Conservation (phyloP, 2,329 filamentous ascomycete genomes). For the Trichoderma citrinoviride region DNA sequence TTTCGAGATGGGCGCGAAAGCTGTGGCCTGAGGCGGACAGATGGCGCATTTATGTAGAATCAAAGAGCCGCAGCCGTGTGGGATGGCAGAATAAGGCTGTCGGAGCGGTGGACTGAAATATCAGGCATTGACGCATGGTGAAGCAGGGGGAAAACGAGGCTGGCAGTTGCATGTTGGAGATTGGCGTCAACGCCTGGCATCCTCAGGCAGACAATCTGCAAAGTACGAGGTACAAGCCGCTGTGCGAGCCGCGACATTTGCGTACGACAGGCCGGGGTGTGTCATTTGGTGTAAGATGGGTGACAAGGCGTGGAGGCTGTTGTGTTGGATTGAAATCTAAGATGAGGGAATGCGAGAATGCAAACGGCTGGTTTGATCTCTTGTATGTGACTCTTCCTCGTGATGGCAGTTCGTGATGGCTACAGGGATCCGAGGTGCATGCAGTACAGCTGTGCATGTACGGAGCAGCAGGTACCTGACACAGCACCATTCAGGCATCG, state of each 20-base stretch:
- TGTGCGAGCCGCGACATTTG: neutral
- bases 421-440: too few species aligned
- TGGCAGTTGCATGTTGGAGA: conserved; percentile 17
- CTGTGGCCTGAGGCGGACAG: neutral
- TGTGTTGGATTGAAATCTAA: neutral
- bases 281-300: too few species aligned
- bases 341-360: neutral
- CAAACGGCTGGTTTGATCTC: neutral
- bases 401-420: too few species aligned
- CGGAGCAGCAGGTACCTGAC: neutral
- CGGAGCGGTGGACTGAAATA: conserved; percentile 7
- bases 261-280: neutral
- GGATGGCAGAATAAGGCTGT: conserved; percentile 1
- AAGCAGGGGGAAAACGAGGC: conserved; percentile 19
- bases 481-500: neutral
- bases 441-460: neutral
- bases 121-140: conserved; percentile 17
- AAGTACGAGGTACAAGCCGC: neutral
- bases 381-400: too few species aligned
- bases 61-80: neutral
- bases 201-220: conserved; percentile 25
- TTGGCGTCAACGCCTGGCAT: conserved; percentile 21
- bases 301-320: too few species aligned
- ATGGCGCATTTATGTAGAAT: neutral
- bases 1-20: neutral